These are phyloP conservation scores for Glutinoglossum americanum DNA, from an alignment of 495 filamentous ascomycete species.

Conservation along the genomic window DNA sequence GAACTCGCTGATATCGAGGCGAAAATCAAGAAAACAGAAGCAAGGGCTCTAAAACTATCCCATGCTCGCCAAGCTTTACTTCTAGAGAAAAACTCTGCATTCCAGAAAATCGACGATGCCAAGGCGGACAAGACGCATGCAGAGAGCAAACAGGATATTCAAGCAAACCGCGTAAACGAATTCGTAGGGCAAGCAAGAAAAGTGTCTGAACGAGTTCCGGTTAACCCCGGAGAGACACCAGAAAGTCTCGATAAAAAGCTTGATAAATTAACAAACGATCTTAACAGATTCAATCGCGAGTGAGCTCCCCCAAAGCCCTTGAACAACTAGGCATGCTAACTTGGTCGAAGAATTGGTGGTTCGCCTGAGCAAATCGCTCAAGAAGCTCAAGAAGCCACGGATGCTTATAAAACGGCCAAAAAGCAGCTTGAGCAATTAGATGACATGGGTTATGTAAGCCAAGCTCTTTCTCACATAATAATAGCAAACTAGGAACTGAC, in stretches of 20 bases:
- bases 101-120: conserved; percentile 27
- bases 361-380: conserved; percentile 41
- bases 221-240: conserved; percentile 46
- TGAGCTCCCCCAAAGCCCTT: conserved; percentile 17
- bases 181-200: conserved; percentile 34
- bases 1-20: conserved; percentile 21
- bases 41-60: conserved; percentile 27
- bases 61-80: conserved; percentile 32
- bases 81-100: conserved; percentile 41
- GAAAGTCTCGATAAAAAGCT: conserved; percentile 41
- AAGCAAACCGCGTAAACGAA: conserved; percentile 24
- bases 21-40: conserved; percentile 32
- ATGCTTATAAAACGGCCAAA: conserved; percentile 22
- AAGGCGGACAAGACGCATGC: conserved; percentile 25
- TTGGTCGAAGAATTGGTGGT: conserved; percentile 33
- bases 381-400: conserved; percentile 23
- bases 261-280: conserved; percentile 31
- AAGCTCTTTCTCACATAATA: neutral
- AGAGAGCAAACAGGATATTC: conserved; percentile 25
- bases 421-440: conserved; percentile 27
- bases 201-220: conserved; percentile 37
- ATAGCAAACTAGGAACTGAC: neutral
- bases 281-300: conserved; percentile 27
- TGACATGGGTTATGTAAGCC: conserved; percentile 28
- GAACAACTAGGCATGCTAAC: conserved; percentile 10